Conservation (phyloP, 345 rosid genomes). For the Brassica juncea region DNA sequence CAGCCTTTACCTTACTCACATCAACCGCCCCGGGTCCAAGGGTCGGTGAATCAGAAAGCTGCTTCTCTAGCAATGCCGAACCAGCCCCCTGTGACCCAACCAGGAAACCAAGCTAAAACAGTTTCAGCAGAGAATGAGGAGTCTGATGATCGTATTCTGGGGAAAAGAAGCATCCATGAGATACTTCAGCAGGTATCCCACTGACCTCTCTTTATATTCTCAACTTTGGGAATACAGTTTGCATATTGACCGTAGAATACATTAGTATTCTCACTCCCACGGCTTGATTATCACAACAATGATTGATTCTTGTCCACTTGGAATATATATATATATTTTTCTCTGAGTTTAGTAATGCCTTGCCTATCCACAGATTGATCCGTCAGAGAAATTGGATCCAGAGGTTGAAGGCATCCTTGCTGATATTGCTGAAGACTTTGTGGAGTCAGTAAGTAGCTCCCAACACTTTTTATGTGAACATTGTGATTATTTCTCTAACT, state of each 20-base stretch:
- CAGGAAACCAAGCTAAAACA: slow-evolving; percentile 51
- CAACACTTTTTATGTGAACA: neutral
- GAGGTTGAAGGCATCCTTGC: slow-evolving; percentile 93
- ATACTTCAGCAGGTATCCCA: slow-evolving; percentile 74
- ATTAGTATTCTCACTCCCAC: neutral
- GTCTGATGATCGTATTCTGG: slow-evolving; percentile 62
- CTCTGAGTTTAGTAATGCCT: neutral
- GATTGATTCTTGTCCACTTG: neutral
- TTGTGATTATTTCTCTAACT: slow-evolving; percentile 11
- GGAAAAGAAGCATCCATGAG: slow-evolving; percentile 88
- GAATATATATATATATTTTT: neutral
- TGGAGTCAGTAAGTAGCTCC: slow-evolving; percentile 74
- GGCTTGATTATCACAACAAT: neutral
- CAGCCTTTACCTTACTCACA: slow-evolving; percentile 62
- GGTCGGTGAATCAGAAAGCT: slow-evolving; percentile 53
- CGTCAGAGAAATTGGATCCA: slow-evolving; percentile 84
- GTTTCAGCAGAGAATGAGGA: slow-evolving; percentile 56
- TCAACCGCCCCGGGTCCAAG: slow-evolving; percentile 53
- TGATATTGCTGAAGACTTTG: slow-evolving; percentile 94
- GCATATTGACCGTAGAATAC: slow-evolving; percentile 3
- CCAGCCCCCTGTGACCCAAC: slow-evolving; percentile 52
- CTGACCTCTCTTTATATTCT: slow-evolving; percentile 12
- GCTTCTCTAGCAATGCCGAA: slow-evolving; percentile 21
- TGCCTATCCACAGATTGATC: slow-evolving; percentile 66
- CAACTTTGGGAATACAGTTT: slow-evolving; percentile 5